Base-by-base conservation (phyloP, 345 rosid species). In the Mangifera indica region DNA sequence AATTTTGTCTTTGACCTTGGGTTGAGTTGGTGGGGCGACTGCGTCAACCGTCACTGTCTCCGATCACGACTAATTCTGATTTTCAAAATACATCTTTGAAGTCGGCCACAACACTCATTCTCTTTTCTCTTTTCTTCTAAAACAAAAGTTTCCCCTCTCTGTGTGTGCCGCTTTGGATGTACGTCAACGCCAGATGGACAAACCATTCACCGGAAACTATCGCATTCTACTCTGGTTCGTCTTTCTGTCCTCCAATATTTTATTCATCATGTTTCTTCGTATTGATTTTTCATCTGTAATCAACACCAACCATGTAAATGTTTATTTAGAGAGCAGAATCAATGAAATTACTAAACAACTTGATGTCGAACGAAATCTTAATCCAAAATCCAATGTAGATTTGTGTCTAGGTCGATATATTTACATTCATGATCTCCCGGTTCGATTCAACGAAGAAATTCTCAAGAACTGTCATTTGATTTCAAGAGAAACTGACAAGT, bases 351-450 rank as follows among this genome's bases (percentile, higher is more conserved):
- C 9, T 73, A 37, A 32, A 61, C 25, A 25, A 45, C 21, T 11
- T 17, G 14, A 54, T 37, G 0, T 21, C 64, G 21, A 17, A 14
- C 64, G 25, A 42, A 60, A 56, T 54, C 40, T 67, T 1, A 14
- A 3, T 17, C 21, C 18, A 10, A 17, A 66, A 26, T 17, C 60
- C 17, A 20, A 1, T 1, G 1, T 20, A 40, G 77, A 81, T 78
- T 56, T 67, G 40, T 85, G 89, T 62, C 64, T 11, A 0, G 84
- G 84, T 67, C 80, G 87, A 68, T 79, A 81, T 75, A 54, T 83
- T 29, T 85, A 81, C 63, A 42, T 79, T 59, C 69, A 81, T 58
- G 52, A 83, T 65, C 83, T 85, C 51, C 89, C 85, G 0, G 62
- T 34, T 29, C 49, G 0, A 58, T 83, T 81, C 77, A 81, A 85